Percentiles rank a stretch among this genome's conserved stretches.
These are phyloP conservation scores for Leccinum longicurvipes DNA, from an alignment of 768 basidiomycete genomes.

Conservation along the genomic window DNA sequence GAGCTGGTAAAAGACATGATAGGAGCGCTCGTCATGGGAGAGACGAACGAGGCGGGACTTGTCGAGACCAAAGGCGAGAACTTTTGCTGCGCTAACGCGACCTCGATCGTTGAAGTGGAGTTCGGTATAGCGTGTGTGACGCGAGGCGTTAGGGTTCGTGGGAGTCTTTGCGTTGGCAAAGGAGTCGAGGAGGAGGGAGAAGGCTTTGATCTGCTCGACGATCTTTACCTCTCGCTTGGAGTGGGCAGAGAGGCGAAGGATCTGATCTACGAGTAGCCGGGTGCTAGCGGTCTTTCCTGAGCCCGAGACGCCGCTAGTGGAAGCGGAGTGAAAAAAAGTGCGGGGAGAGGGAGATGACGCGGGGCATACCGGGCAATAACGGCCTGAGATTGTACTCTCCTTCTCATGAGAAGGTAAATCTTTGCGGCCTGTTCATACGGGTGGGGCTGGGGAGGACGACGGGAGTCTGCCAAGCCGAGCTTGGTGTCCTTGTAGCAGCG, in stretches of 20 bases:
- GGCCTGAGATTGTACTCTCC: constrained; percentile 51
- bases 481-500: constrained; percentile 52
- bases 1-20: constrained; percentile 66
- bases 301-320: constrained; percentile 56
- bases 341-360: constrained; percentile 4
- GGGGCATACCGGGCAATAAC: constrained; percentile 49
- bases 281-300: constrained; percentile 57
- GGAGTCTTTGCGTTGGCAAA: constrained; percentile 67
- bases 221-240: constrained; percentile 52
- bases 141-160: constrained; percentile 61
- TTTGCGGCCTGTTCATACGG: constrained; percentile 60
- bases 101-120: constrained; percentile 59
- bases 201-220: constrained; percentile 53
- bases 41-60: constrained; percentile 55
- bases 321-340: constrained; percentile 11
- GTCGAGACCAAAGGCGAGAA: constrained; percentile 60
- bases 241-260: constrained; percentile 57
- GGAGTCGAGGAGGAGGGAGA: constrained; percentile 54
- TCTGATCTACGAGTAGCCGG: constrained; percentile 52
- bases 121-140: constrained; percentile 56
- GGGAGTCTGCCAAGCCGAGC: constrained; percentile 36
- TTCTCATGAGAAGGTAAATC: constrained; percentile 56
- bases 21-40: constrained; percentile 58
- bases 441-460: constrained; percentile 50
- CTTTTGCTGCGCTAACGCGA: constrained; percentile 53